phyloP scores from a whole-genome alignment of 1,284 basidiomycete genomes.

The Apiotrichum porosum region DNA sequence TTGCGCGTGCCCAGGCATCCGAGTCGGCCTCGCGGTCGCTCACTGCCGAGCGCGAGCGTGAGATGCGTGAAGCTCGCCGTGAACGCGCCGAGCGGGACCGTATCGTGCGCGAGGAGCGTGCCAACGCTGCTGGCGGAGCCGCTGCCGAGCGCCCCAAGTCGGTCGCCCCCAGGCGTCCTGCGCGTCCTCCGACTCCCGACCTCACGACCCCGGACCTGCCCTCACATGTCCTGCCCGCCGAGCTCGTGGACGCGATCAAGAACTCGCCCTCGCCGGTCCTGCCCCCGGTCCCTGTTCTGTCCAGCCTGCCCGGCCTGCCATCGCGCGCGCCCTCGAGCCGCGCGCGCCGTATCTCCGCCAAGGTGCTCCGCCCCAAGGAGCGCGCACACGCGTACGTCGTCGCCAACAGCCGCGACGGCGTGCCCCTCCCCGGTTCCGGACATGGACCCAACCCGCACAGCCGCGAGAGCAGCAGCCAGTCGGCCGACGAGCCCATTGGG shows the following conservation, averaged over 20 bases:
- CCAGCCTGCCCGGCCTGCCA: not conserved
- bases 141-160: not conserved
- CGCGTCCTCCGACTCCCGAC: constrained; percentile 18
- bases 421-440: no score
- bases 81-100: no score
- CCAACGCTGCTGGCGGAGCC: no score
- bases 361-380: not conserved
- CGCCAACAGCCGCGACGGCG: constrained; percentile 3
- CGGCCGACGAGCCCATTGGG: no score
- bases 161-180: constrained; percentile 3
- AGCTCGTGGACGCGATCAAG: constrained; percentile 8
- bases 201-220: constrained; percentile 5
- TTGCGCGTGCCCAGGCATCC: no score
- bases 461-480: no score
- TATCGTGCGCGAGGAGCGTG: no score
- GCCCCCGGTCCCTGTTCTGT: not conserved
- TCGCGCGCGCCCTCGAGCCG: not conserved
- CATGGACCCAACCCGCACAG: no score
- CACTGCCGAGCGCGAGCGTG: no score
- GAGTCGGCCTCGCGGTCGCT: no score
- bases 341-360: not conserved
- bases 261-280: not conserved
- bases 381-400: constrained; percentile 5
- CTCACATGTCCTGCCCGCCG: constrained; percentile 5
- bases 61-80: no score